Base-by-base conservation (phyloP, 352 stramenopile genomes). In the Aphanomyces stellatus region DNA sequence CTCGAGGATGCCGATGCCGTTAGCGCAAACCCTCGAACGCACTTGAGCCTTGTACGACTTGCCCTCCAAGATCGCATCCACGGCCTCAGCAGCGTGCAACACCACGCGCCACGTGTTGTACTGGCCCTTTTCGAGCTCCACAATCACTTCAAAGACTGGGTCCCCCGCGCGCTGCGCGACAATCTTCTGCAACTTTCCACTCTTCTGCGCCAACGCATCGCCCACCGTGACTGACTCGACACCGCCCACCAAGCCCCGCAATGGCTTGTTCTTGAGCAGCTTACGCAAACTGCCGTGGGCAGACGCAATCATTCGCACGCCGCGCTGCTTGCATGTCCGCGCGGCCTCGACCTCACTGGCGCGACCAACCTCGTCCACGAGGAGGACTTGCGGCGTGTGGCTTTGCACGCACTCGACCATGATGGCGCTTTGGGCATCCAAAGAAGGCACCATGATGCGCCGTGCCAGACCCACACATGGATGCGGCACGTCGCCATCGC, bases 291-390 rank as follows among this genome's bases (percentile, higher is more conserved):
- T 78, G 40, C 88, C 90, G 56, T 96, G 88, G 0, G 88, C 86
- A 22, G 80, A 93, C 19, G 88, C 88, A 42, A 96, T 87, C 35
- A 96, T 64, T 15, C 88, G 76, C 10, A 91, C 84, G 22, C 88
- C 88, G 22, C 88, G 78, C 70, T 94, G 74, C 10, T 82, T 82
- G 59, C 77, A 75, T 7, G 82, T 93, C 13, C 71, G 76, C 25
- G 84, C 81, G 30, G 83, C 78, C 60, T 85, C 72, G 22, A 96
- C 88, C 53, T 97, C 89, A 19, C 70, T 77, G 10, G 79, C 80
- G 31, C 86, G 75, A 40, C 87, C 84, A 68, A 97, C 92, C 69
- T 97, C 88, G 72, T 97, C 89, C 51, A 97, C 80, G 31, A 97
- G 82, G 43, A 97, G 79, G 27, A 82, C 90, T 57, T 87, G 64